Evolutionary conservation across 495 filamentous ascomycete species (phyloP).

Genomic region (Neurospora sp.): DNA sequence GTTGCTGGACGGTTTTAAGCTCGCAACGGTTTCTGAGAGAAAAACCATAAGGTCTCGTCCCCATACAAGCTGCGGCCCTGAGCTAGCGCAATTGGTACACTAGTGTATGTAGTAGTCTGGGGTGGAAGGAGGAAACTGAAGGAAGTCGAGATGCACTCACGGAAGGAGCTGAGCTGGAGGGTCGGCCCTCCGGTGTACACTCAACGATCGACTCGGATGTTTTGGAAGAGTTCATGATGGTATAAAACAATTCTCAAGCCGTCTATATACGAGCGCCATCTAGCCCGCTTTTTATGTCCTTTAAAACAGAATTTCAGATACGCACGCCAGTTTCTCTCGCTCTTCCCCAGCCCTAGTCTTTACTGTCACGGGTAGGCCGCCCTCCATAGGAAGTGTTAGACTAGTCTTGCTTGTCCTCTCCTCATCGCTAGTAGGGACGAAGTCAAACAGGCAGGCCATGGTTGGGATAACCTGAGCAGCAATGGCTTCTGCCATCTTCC

Average conservation of each 20-base stretch:
- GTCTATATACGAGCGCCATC: neutral
- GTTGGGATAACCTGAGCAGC: slow-evolving; percentile 42
- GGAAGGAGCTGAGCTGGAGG: no score
- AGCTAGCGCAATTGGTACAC: no score
- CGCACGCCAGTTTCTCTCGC: neutral
- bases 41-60: no score
- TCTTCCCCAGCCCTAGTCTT: slow-evolving; percentile 7
- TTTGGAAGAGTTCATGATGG: neutral
- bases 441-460: slow-evolving; percentile 39
- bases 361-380: slow-evolving; percentile 40
- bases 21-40: no score
- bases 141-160: no score
- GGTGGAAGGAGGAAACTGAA: no score
- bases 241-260: neutral
- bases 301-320: neutral
- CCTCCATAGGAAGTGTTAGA: slow-evolving; percentile 51
- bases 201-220: no score
- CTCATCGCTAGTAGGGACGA: slow-evolving; percentile 28
- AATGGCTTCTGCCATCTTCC: slow-evolving; percentile 49
- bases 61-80: no score
- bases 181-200: no score
- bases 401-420: slow-evolving; percentile 46
- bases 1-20: no score
- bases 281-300: neutral
- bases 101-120: no score